Conservation (phyloP, 768 basidiomycete species). For the Psilocybe cyanescens region DNA sequence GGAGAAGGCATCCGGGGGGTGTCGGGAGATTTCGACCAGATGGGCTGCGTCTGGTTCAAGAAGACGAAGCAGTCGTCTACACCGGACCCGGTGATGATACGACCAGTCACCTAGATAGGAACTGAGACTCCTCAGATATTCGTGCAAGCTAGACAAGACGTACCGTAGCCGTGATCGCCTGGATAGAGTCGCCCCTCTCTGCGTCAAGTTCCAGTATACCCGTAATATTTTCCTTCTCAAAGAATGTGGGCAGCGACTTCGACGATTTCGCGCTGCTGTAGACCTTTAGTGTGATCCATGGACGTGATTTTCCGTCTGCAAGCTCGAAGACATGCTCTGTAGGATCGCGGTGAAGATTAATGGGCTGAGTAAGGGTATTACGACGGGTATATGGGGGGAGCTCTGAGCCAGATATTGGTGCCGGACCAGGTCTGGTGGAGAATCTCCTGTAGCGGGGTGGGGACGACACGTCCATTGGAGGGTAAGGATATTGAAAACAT, state of each 20-base stretch:
- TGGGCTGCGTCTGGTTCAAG: conserved; percentile 43
- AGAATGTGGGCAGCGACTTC: conserved; percentile 54
- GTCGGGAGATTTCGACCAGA: conserved; percentile 52
- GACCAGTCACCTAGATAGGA: conserved; percentile 46
- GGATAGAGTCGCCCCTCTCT: conserved; percentile 56
- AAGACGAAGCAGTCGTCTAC: conserved; percentile 48
- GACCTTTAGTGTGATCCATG: conserved; percentile 50
- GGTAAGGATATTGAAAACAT: conserved; percentile 18
- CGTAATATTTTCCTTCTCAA: conserved; percentile 57
- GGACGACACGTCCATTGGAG: conserved; percentile 48
- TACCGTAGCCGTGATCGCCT: conserved; percentile 48
- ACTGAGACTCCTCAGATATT: background rate
- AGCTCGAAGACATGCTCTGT: conserved; percentile 52
- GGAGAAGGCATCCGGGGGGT: conserved; percentile 44
- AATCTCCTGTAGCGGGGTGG: conserved; percentile 55
- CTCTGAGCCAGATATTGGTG: conserved; percentile 46
- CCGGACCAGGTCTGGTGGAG: conserved; percentile 54
- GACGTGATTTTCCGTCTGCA: conserved; percentile 42
- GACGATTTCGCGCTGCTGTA: conserved; percentile 56
- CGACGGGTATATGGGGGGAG: conserved; percentile 55
- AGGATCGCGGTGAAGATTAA: conserved; percentile 42
- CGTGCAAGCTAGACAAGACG: conserved; percentile 14
- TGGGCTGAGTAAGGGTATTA: conserved; percentile 44
- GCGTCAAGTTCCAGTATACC: conserved; percentile 50
- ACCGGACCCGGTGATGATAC: conserved; percentile 52